Evolutionary conservation across 768 basidiomycete genomes (phyloP).

Genomic region (Rhizopogon vesiculosus): DNA sequence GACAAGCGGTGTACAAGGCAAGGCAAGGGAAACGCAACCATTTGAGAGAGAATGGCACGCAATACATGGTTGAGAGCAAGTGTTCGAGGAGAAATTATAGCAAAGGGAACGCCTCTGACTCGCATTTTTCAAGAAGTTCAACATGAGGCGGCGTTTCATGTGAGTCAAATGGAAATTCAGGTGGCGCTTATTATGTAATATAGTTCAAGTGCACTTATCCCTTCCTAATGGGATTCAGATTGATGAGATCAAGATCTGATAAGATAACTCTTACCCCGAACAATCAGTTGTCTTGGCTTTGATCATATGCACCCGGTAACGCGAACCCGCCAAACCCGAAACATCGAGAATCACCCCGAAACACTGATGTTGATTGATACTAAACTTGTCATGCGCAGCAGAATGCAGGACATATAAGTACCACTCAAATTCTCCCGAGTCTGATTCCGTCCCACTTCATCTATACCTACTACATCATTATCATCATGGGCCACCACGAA

Average conservation of each 20-base stretch:
- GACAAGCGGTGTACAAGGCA: too few species aligned
- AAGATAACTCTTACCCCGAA: background rate
- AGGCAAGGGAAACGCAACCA: background rate
- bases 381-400: background rate
- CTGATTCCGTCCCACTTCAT: background rate
- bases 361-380: background rate
- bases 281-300: too few species aligned
- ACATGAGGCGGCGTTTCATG: background rate
- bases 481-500: conserved; percentile 10
- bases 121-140: background rate
- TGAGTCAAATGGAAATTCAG: background rate
- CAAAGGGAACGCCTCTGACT: background rate
- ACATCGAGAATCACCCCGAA: background rate
- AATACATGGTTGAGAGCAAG: background rate
- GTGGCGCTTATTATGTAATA: background rate
- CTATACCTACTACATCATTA: conserved; percentile 4
- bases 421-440: background rate
- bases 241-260: background rate
- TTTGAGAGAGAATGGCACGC: background rate
- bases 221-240: background rate
- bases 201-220: too few species aligned
- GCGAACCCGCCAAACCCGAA: background rate
- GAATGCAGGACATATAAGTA: conserved; percentile 1
- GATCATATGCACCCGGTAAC: background rate
- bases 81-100: background rate